These are phyloP conservation scores for Yarrowia sp. DNA, from an alignment of 805 yeast genomes.

Conservation along the genomic window DNA sequence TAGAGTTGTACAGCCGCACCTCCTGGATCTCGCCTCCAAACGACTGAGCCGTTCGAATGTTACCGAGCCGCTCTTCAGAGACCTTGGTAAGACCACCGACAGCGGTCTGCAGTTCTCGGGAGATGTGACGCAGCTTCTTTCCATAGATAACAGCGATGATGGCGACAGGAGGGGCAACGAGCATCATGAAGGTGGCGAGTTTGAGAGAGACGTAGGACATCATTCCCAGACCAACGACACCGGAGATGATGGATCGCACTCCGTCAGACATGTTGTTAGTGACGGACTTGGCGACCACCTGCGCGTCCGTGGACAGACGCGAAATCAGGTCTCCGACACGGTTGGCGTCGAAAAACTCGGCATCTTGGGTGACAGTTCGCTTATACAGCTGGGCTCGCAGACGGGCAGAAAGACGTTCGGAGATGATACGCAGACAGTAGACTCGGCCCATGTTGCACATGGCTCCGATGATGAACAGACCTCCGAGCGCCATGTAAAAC, in stretches of 20 bases:
- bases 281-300: conserved; percentile 82
- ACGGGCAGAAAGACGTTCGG: conserved; percentile 87
- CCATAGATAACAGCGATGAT: conserved; percentile 85
- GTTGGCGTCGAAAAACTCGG: conserved; percentile 86
- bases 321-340: conserved; percentile 93
- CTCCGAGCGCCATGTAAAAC: conserved; percentile 68
- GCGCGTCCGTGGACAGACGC: conserved; percentile 85
- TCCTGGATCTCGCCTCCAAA: conserved; percentile 86
- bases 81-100: conserved; percentile 87
- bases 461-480: conserved; percentile 75
- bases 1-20: conserved; percentile 73
- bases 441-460: conserved; percentile 81
- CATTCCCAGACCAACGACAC: conserved; percentile 87
- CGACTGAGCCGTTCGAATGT: conserved; percentile 85
- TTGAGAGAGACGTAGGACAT: conserved; percentile 87
- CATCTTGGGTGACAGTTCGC: conserved; percentile 82
- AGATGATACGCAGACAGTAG: conserved; percentile 75
- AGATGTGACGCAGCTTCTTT: conserved; percentile 71
- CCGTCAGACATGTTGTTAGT: conserved; percentile 94
- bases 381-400: conserved; percentile 77
- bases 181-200: conserved; percentile 78
- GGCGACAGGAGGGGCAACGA: conserved; percentile 83
- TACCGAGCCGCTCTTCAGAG: conserved; percentile 88
- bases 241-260: conserved; percentile 80
- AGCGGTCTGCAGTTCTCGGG: conserved; percentile 80